Percentiles rank a stretch among this genome's conserved stretches.
Evolutionary conservation across 176 grass and related monocot genomes (phyloP).

Genomic region (Echinochloa phyllopogon): DNA sequence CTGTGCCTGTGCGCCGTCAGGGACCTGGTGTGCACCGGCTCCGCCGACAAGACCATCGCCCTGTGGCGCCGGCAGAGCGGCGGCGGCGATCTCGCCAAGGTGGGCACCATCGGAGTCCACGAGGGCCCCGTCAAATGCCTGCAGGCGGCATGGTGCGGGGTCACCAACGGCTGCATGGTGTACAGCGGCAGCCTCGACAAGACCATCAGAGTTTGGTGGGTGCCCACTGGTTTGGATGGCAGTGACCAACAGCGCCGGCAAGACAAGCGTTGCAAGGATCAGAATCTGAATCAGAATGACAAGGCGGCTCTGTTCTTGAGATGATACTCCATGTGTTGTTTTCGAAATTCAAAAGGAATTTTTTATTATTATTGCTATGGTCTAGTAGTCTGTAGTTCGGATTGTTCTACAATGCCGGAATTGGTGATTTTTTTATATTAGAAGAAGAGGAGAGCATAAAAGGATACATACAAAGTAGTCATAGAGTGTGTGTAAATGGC

Average conservation of each 20-base stretch:
- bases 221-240: conserved; percentile 24
- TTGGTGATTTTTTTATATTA: not conserved
- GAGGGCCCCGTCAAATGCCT: conserved; percentile 91
- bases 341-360: not conserved
- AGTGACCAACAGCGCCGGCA: not conserved
- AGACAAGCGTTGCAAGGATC: conserved; percentile 23
- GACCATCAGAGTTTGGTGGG: conserved; percentile 98
- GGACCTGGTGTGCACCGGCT: conserved; percentile 82
- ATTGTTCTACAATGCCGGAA: conserved; percentile 18
- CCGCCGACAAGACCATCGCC: conserved; percentile 77
- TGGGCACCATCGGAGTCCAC: conserved; percentile 62
- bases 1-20: conserved; percentile 66
- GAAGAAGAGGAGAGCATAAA: not conserved
- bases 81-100: conserved; percentile 49
- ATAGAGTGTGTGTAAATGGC: conserved; percentile 29
- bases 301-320: conserved; percentile 44
- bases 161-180: conserved; percentile 71
- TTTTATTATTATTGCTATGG: not conserved
- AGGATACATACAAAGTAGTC: not conserved
- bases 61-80: conserved; percentile 59
- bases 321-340: conserved; percentile 19
- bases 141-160: conserved; percentile 60
- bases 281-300: conserved; percentile 2
- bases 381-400: not conserved
- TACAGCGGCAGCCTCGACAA: conserved; percentile 89